These are phyloP conservation scores for Monascus purpureus DNA, from an alignment of 495 filamentous ascomycete species.

Conservation along the genomic window DNA sequence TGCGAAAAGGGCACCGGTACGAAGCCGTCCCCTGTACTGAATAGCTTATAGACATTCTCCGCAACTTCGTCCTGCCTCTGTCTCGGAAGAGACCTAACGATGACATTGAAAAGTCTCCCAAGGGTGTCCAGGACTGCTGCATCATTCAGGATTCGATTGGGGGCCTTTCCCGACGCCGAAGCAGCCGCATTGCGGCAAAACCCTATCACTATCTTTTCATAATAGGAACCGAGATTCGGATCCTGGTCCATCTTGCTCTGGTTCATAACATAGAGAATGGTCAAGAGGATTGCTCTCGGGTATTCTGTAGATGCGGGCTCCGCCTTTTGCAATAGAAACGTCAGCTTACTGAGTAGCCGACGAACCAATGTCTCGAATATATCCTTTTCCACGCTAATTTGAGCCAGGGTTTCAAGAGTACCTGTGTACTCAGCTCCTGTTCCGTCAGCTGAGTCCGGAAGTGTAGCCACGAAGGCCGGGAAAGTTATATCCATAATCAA, in stretches of 20 bases:
- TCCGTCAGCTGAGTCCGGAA: constrained; percentile 44
- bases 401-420: constrained; percentile 52
- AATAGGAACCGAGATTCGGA: constrained; percentile 41
- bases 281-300: constrained; percentile 45
- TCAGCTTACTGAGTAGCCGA: constrained; percentile 52
- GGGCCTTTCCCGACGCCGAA: constrained; percentile 23
- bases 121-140: constrained; percentile 44
- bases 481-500: constrained; percentile 58
- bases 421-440: constrained; percentile 32
- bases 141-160: constrained; percentile 35
- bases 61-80: constrained; percentile 42
- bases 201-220: constrained; percentile 43
- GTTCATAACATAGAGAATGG: constrained; percentile 50
- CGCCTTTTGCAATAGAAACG: constrained; percentile 40
- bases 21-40: constrained; percentile 22
- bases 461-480: constrained; percentile 56
- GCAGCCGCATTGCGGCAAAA: constrained; percentile 32
- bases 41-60: constrained; percentile 43
- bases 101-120: constrained; percentile 48
- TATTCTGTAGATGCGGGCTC: constrained; percentile 36
- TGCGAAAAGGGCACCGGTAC: constrained; percentile 26
- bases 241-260: constrained; percentile 35
- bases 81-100: constrained; percentile 38
- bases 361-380: constrained; percentile 58
- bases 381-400: constrained; percentile 48